Percentiles rank a stretch among this genome's conserved stretches.
Conservation (phyloP, 371 early-diverging fungal species). For the Batkoa obscura region DNA sequence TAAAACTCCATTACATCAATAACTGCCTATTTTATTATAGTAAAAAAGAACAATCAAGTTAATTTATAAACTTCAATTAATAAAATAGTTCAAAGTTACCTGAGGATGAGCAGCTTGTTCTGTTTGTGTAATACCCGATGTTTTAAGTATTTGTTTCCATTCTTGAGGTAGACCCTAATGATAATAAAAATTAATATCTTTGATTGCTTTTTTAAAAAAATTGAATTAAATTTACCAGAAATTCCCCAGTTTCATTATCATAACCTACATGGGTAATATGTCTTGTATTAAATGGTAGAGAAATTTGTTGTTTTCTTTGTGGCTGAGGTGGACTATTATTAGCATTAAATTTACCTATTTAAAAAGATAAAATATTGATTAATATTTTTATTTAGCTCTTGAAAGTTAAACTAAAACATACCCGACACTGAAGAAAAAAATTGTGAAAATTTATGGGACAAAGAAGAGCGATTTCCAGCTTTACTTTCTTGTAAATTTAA, state of each 20-base stretch:
- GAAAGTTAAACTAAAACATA: too few relatives aligned
- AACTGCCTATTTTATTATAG: slow-evolving; percentile 3
- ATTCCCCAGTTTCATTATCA: slow-evolving; percentile 4
- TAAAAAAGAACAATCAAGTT: too few relatives aligned
- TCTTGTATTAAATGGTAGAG: slow-evolving; percentile 1
- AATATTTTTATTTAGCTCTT: too few relatives aligned
- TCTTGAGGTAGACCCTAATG: slow-evolving; percentile 22
- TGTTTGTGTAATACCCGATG: slow-evolving; percentile 15
- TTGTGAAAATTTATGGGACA: too few relatives aligned
- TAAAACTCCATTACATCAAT: slow-evolving; percentile 6
- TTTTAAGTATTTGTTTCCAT: slow-evolving; percentile 25
- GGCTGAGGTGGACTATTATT: too few relatives aligned
- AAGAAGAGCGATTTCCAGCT: too few relatives aligned
- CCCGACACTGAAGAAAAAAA: too few relatives aligned
- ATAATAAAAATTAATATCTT: not conserved
- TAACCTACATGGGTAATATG: slow-evolving; percentile 5
- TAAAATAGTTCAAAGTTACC: not conserved
- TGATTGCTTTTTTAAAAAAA: not conserved
- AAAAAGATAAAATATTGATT: too few relatives aligned
- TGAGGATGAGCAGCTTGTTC: slow-evolving; percentile 1
- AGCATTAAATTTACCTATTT: too few relatives aligned
- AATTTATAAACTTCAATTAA: not conserved
- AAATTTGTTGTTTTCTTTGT: slow-evolving; percentile 5
- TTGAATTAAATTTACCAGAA: not conserved
- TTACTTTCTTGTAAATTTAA: too few relatives aligned